Conservation (phyloP, 2,329 filamentous ascomycete species). For the Botryotinia convoluta region DNA sequence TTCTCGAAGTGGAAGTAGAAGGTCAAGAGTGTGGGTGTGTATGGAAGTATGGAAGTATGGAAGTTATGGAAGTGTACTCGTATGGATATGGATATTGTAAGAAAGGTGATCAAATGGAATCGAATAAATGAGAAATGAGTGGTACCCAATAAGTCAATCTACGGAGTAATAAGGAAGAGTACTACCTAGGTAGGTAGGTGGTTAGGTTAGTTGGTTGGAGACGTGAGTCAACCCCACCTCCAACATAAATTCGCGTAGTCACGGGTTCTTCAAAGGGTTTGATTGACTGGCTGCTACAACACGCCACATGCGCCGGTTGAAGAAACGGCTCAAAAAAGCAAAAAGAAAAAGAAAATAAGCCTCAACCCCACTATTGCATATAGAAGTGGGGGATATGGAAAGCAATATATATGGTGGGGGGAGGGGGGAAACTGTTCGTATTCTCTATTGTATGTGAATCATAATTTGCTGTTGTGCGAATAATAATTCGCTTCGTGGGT, state of each 20-base stretch:
- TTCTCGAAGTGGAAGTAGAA: neutral
- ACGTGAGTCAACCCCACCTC: conserved; percentile 10
- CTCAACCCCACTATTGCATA: conserved; percentile 2
- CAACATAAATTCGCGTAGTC: neutral
- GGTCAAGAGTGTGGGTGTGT: too few species aligned
- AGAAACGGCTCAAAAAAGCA: neutral
- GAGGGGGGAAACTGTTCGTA: neutral
- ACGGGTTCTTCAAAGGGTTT: neutral
- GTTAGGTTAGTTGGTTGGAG: neutral
- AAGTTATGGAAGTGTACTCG: neutral
- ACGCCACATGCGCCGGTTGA: conserved; percentile 6
- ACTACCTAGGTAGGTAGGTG: neutral
- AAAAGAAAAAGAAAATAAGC: neutral
- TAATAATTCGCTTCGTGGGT: neutral
- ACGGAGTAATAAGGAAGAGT: neutral
- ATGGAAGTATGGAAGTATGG: neutral
- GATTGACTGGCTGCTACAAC: neutral
- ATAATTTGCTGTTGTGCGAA: neutral
- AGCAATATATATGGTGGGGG: neutral
- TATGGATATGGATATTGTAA: neutral
- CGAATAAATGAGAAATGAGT: neutral
- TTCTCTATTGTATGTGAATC: neutral
- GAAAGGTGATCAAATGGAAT: neutral
- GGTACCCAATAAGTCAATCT: neutral
- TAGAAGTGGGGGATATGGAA: neutral